These are phyloP conservation scores for Ogataea chonburiensis DNA, from an alignment of 805 yeast species.

Conservation along the genomic window DNA sequence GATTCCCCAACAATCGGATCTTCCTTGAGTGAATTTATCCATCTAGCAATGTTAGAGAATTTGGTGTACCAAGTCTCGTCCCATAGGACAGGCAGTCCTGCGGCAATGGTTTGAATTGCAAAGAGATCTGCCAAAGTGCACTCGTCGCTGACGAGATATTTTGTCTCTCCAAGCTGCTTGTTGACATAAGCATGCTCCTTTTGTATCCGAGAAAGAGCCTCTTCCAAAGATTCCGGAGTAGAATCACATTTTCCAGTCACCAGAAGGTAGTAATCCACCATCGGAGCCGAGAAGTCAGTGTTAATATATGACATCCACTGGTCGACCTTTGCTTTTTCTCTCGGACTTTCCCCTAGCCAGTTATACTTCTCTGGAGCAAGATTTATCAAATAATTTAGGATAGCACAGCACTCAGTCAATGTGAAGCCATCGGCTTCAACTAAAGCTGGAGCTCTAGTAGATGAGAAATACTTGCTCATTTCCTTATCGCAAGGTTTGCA, in stretches of 20 bases:
- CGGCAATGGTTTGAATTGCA: not conserved
- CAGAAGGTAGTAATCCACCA: constrained; percentile 1
- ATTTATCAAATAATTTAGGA: not conserved
- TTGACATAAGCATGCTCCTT: not conserved
- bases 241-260: not conserved
- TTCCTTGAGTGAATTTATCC: not conserved
- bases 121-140: constrained; percentile 3
- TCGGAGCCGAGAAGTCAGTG: constrained; percentile 1
- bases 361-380: constrained; percentile 1
- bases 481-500: not conserved
- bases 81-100: not conserved
- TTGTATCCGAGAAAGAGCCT: not conserved
- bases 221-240: not conserved
- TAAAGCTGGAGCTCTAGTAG: constrained; percentile 1
- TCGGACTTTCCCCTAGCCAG: constrained; percentile 2
- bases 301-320: constrained; percentile 6
- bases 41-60: constrained; percentile 1
- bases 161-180: constrained; percentile 2
- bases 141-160: constrained; percentile 4
- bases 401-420: constrained; percentile 2
- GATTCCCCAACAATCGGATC: constrained; percentile 3
- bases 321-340: constrained; percentile 1
- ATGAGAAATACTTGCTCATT: not conserved
- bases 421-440: constrained; percentile 2
- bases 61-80: not conserved